phyloP scores from a whole-genome alignment of 345 rosid genomes.

The Eucalyptus shirleyi region DNA sequence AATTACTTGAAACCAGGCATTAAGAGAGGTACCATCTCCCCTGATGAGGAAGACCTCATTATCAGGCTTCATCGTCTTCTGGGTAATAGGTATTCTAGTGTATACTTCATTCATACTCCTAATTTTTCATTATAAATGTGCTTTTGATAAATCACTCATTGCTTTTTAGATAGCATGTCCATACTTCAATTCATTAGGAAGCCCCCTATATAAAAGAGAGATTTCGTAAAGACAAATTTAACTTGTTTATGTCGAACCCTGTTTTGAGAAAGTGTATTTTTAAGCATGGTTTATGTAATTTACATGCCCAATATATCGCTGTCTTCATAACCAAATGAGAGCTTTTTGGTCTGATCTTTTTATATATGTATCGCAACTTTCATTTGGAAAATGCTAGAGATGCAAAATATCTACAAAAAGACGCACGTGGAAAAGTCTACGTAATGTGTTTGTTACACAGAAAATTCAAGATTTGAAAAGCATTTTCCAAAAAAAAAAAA shows the following conservation, averaged over 20 bases:
- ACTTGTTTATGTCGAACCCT: neutral
- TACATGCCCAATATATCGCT: neutral
- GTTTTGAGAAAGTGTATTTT: neutral
- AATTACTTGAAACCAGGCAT: slow-evolving; percentile 30
- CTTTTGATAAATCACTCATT: neutral
- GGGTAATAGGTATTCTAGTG: slow-evolving; percentile 16
- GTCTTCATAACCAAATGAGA: neutral
- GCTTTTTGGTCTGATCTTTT: neutral
- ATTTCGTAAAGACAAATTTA: neutral
- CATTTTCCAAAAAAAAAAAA: too few species aligned
- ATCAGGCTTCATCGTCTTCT: slow-evolving; percentile 9
- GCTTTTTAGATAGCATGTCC: neutral
- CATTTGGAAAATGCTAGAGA: neutral
- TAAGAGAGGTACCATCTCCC: slow-evolving; percentile 21
- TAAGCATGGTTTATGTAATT: neutral
- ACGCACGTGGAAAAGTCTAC: too few species aligned
- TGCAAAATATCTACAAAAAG: neutral
- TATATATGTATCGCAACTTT: neutral
- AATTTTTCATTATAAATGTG: neutral
- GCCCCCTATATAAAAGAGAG: neutral
- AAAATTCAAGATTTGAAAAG: too few species aligned
- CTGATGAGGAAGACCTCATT: slow-evolving; percentile 26
- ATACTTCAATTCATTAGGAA: neutral
- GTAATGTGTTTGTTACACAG: too few species aligned
- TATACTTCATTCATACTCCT: neutral